Evolutionary conservation across 2,329 filamentous ascomycete genomes (phyloP).

Genomic region (Beauveria medogensis): DNA sequence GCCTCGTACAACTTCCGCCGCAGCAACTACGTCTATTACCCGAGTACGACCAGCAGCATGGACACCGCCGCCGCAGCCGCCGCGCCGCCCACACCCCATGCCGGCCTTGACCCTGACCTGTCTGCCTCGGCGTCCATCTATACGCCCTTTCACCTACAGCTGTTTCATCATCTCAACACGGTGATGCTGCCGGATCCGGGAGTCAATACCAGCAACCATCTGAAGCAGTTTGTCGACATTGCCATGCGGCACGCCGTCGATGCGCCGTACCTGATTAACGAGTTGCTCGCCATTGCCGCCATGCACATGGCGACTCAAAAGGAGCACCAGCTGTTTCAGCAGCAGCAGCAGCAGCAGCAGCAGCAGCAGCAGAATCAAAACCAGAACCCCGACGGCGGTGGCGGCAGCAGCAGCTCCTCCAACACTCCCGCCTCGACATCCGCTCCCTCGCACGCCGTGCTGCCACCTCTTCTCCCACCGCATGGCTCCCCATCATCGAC

Average conservation of each 20-base stretch:
- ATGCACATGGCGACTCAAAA: conserved; percentile 23
- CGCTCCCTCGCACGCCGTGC: conserved; percentile 1
- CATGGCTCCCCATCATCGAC: conserved; percentile 13
- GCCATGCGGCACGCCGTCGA: conserved; percentile 24
- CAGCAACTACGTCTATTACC: conserved; percentile 4
- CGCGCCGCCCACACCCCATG: neutral
- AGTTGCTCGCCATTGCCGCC: conserved; percentile 37
- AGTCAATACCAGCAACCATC: conserved; percentile 15
- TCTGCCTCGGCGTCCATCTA: conserved; percentile 20
- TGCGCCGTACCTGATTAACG: conserved; percentile 38
- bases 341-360: neutral
- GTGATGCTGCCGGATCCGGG: conserved; percentile 17
- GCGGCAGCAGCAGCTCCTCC: neutral
- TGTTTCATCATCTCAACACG: conserved; percentile 29
- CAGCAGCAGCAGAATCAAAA: neutral
- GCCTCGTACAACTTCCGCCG: neutral
- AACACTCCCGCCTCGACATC: conserved; percentile 14
- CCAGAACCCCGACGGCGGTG: neutral
- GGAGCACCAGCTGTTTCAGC: conserved; percentile 17
- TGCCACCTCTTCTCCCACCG: conserved; percentile 1
- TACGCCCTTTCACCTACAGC: conserved; percentile 30
- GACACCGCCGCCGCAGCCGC: neutral
- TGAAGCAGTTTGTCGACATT: conserved; percentile 22
- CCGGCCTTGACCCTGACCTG: conserved; percentile 5
- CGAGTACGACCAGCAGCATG: neutral